A percentile compares a stretch with the other conserved stretches of the same genome.
These are phyloP conservation scores for Exobasidium rhododendri DNA, from an alignment of 1,284 basidiomycete genomes.

Conservation along the genomic window DNA sequence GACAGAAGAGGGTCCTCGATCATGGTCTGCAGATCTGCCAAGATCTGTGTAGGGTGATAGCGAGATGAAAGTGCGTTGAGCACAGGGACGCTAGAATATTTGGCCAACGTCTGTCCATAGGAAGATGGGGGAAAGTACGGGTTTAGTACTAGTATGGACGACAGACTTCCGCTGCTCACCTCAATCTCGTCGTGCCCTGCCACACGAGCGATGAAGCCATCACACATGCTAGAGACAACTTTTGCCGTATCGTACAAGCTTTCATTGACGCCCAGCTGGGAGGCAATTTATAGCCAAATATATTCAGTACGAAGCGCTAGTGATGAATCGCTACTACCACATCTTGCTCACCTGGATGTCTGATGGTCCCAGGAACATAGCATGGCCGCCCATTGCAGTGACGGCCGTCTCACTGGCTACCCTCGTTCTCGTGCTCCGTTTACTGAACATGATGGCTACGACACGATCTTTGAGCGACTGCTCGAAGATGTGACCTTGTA, in stretches of 20 bases:
- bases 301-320: no score
- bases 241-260: slow-evolving; percentile 73
- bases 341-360: slow-evolving; percentile 79
- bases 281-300: no score
- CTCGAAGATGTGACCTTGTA: slow-evolving; percentile 24
- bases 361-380: slow-evolving; percentile 82
- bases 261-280: slow-evolving; percentile 83
- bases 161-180: slow-evolving; percentile 58
- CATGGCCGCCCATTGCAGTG: slow-evolving; percentile 63
- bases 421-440: slow-evolving; percentile 88
- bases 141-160: background rate
- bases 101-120: slow-evolving; percentile 70
- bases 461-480: slow-evolving; percentile 73
- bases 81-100: slow-evolving; percentile 85
- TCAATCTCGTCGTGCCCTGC: slow-evolving; percentile 88
- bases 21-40: slow-evolving; percentile 88
- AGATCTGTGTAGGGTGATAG: slow-evolving; percentile 93
- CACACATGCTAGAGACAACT: slow-evolving; percentile 86
- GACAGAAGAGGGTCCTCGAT: slow-evolving; percentile 62
- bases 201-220: slow-evolving; percentile 95
- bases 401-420: slow-evolving; percentile 74
- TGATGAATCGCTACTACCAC: no score
- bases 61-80: slow-evolving; percentile 91
- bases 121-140: background rate
- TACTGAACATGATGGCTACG: slow-evolving; percentile 85